These are phyloP conservation scores for Inga oerstediana DNA, from an alignment of 306 rosid species.

Conservation along the genomic window DNA sequence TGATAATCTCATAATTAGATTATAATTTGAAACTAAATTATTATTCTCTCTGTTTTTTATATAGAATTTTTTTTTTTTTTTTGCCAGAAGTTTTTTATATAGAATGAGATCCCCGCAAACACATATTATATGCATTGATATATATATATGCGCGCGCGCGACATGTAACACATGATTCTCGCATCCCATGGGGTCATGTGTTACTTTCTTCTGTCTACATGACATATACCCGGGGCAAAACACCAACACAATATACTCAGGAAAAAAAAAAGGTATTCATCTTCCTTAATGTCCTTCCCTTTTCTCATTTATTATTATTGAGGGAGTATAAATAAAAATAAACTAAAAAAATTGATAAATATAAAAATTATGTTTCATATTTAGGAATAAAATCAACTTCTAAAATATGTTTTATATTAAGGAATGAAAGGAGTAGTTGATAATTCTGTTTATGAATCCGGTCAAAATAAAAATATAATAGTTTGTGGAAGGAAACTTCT, in stretches of 20 bases:
- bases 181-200: background rate
- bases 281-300: too few species aligned
- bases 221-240: background rate
- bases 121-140: background rate
- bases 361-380: too few species aligned
- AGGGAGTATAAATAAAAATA: too few species aligned
- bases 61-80: too few species aligned
- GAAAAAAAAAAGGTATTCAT: background rate
- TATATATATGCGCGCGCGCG: background rate
- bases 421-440: rapidly evolving
- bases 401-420: too few species aligned
- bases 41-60: background rate
- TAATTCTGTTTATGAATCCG: background rate
- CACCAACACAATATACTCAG: background rate
- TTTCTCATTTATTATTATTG: too few species aligned
- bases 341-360: too few species aligned
- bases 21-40: background rate
- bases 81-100: background rate
- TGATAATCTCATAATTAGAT: background rate
- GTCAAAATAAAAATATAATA: background rate
- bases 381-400: too few species aligned
- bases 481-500: background rate
- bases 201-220: background rate
- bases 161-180: background rate
- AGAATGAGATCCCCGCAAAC: background rate